Conservation (phyloP, 1,139 yeast genomes). For the Lodderomyces oxycetoniae region DNA sequence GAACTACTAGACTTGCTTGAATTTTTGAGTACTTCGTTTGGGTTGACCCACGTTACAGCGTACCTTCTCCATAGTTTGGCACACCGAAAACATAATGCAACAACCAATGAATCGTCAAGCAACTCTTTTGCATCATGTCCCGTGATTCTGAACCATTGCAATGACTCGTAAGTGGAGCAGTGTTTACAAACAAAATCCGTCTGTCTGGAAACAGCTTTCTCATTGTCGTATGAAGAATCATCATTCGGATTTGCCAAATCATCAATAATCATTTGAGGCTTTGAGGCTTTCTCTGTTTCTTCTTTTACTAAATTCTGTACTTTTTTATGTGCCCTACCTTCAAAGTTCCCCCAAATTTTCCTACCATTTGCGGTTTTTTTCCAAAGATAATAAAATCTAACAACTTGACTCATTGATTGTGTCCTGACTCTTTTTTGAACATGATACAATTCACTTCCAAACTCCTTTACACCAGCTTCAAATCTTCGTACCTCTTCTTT, state of each 20-base stretch:
- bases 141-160: slow-evolving; percentile 69
- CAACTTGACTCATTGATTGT: slow-evolving; percentile 72
- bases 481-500: slow-evolving; percentile 60
- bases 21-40: slow-evolving; percentile 59
- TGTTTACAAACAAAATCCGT: slow-evolving; percentile 56
- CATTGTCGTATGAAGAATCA: slow-evolving; percentile 63
- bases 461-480: slow-evolving; percentile 67
- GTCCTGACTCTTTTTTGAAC: slow-evolving; percentile 65
- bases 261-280: slow-evolving; percentile 19
- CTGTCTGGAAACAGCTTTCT: slow-evolving; percentile 34
- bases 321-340: slow-evolving; percentile 61
- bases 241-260: slow-evolving; percentile 60
- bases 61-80: slow-evolving; percentile 89
- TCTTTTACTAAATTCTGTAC: slow-evolving; percentile 34
- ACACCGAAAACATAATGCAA: slow-evolving; percentile 79
- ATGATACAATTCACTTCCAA: slow-evolving; percentile 78
- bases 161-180: slow-evolving; percentile 52
- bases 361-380: slow-evolving; percentile 78
- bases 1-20: slow-evolving; percentile 40
- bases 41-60: slow-evolving; percentile 86
- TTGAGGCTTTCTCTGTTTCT: slow-evolving; percentile 17
- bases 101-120: slow-evolving; percentile 24
- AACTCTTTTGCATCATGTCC: slow-evolving; percentile 46
- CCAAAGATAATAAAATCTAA: slow-evolving; percentile 85
- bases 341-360: slow-evolving; percentile 76